phyloP scores from a whole-genome alignment of 331 rosid genomes.

The Telfairia occidentalis region DNA sequence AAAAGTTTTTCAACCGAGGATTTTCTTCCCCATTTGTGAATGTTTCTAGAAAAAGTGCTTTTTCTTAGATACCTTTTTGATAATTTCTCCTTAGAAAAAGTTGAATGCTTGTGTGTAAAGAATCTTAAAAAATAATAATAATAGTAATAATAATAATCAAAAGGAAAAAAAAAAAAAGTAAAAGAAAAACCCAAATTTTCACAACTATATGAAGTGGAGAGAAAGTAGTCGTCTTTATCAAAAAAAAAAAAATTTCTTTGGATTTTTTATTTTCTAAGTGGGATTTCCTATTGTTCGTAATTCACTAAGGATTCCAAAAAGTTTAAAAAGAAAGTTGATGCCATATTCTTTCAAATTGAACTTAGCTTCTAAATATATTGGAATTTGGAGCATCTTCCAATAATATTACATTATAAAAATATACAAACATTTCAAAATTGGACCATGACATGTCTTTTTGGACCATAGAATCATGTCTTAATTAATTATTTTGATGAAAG shows the following conservation, averaged over 20 bases:
- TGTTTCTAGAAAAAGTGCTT: constrained; percentile 22
- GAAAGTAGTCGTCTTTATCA: constrained; percentile 40
- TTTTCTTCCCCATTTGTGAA: constrained; percentile 31
- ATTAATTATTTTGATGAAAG: neutral
- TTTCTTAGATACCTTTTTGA: neutral
- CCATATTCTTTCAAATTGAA: constrained; percentile 30
- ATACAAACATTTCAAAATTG: neutral
- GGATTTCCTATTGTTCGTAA: constrained; percentile 64
- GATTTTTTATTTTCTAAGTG: constrained; percentile 30
- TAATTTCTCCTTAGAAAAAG: neutral
- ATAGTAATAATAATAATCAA: neutral
- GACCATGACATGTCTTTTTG: neutral
- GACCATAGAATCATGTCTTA: neutral
- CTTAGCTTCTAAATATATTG: constrained; percentile 12
- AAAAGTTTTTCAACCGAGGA: constrained; percentile 31
- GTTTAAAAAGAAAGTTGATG: constrained; percentile 24
- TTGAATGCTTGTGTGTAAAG: neutral
- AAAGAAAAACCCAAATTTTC: constrained; percentile 23
- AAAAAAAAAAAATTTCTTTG: neutral
- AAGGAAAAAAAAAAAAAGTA: neutral
- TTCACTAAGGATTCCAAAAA: constrained; percentile 47
- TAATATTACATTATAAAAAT: neutral
- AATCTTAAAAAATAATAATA: neutral
- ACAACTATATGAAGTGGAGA: constrained; percentile 34
- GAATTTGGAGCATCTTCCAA: constrained; percentile 19